Percentiles rank a stretch among this genome's conserved stretches.
Conservation (phyloP, 805 yeast species). For the Suhomyces faveliae region DNA sequence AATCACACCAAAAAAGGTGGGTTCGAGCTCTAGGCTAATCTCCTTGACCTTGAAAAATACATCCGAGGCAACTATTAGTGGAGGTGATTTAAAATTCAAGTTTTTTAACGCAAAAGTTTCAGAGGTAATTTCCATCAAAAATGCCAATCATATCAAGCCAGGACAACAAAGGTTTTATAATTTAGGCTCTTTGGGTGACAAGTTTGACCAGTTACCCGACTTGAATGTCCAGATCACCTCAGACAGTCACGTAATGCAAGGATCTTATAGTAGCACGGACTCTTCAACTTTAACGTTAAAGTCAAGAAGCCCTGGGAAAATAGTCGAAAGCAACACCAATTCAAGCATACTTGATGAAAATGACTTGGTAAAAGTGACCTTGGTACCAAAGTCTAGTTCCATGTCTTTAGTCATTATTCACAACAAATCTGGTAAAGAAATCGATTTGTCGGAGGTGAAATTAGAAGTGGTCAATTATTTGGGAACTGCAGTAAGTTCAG, state of each 20-base stretch:
- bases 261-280: slow-evolving; percentile 9
- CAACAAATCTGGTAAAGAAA: slow-evolving; percentile 23
- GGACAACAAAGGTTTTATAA: slow-evolving; percentile 28
- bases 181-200: slow-evolving; percentile 18
- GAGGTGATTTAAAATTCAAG: slow-evolving; percentile 30
- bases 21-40: slow-evolving; percentile 18
- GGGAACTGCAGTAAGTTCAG: slow-evolving; percentile 23
- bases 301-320: neutral
- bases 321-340: neutral
- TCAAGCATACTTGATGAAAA: neutral
- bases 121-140: slow-evolving; percentile 21
- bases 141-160: slow-evolving; percentile 24
- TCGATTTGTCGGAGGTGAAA: slow-evolving; percentile 31
- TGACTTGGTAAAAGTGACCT: slow-evolving; percentile 17
- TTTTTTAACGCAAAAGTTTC: slow-evolving; percentile 16
- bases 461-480: slow-evolving; percentile 32
- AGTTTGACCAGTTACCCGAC: slow-evolving; percentile 15
- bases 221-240: slow-evolving; percentile 20
- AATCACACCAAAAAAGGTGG: slow-evolving; percentile 17
- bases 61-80: slow-evolving; percentile 20
- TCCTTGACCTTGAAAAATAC: slow-evolving; percentile 25
- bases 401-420: slow-evolving; percentile 32
- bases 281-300: slow-evolving; percentile 4
- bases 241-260: slow-evolving; percentile 16
- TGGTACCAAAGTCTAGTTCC: slow-evolving; percentile 30